Base-by-base conservation (phyloP, 768 basidiomycete genomes). In the Pisolithus microcarpus region DNA sequence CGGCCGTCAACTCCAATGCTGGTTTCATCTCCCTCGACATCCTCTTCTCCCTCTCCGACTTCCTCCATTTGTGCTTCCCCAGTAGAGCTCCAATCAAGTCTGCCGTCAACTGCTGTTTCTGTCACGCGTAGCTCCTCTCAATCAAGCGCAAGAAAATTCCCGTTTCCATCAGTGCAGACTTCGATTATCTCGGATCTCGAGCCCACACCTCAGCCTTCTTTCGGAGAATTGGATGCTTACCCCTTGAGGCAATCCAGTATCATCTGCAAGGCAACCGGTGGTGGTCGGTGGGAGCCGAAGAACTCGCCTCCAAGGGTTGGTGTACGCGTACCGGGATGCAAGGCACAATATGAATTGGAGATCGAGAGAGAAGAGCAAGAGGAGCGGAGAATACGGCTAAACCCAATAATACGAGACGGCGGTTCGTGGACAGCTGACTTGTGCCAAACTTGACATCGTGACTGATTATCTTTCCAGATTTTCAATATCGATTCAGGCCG, bases 271-370 rank as follows among this genome's bases (percentile, higher is more conserved):
- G 84, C 82, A 1, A 78, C 80, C 18, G 87, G 88, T 43, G 86
- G 86, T 13, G 87, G 87, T 15, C 80, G 88, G 31, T 90, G 87
- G 87, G 78, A 79, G 56, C 87, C 88, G 31, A 84, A 82, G 59
- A 75, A 74, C 28, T 65, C 67, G 9, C 69, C 74, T 1, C 69
- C 68, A 0, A 59, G 54, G 49, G 60, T 64, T 2, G 62, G 82
- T 11, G 66, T 80, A n/a, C 78, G 80, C 34, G 64, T 81, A 38
- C 82, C 82, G 1, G 85, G 85, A 8, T 75, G 75, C 58, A 86
- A 85, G 59, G 78, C 85, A 0, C 75, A 72, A 4, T 88, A 75
- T 52, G 85, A 88, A 62, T 65, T 86, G 19, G 79, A 84, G 58
- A 78, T 87, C 70, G 87, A 88, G 62, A 74, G 73, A 23, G 77